phyloP scores from a whole-genome alignment of 2,329 filamentous ascomycete genomes.

The Metarhizium rileyi region DNA sequence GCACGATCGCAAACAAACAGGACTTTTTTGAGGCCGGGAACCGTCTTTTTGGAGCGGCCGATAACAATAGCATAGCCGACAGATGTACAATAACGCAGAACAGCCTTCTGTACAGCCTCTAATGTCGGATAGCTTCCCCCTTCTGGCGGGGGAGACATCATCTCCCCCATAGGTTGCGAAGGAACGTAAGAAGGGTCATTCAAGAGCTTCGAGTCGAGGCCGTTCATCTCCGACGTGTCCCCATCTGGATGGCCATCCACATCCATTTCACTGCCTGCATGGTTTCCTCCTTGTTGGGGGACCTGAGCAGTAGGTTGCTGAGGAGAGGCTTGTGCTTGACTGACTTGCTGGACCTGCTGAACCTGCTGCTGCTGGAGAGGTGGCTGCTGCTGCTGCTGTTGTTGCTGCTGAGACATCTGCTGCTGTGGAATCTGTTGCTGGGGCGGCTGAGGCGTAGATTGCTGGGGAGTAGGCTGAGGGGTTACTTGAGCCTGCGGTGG shows the following conservation, averaged over 20 bases:
- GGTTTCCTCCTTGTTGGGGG: constrained; percentile 29
- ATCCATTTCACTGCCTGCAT: constrained; percentile 41
- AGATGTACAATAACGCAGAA: constrained; percentile 55
- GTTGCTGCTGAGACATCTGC: constrained; percentile 6
- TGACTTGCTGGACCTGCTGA: constrained; percentile 23
- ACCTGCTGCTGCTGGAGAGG: constrained; percentile 17
- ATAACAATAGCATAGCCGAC: constrained; percentile 61
- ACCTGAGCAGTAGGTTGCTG: constrained; percentile 25
- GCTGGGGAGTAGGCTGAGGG: constrained; percentile 9
- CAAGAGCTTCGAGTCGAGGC: constrained; percentile 37
- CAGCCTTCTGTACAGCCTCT: constrained; percentile 54
- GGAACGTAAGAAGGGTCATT: constrained; percentile 42
- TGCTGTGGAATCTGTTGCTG: constrained; percentile 14
- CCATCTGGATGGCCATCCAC: constrained; percentile 39
- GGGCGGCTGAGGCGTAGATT: constrained; percentile 13
- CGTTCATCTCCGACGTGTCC: constrained; percentile 31
- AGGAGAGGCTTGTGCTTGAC: constrained; percentile 19
- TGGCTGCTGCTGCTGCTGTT: background rate
- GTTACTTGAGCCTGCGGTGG: background rate
- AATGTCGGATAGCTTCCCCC: constrained; percentile 55
- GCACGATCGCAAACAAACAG: constrained; percentile 58
- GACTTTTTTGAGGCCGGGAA: constrained; percentile 57
- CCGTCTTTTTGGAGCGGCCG: constrained; percentile 57
- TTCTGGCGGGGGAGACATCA: constrained; percentile 55
- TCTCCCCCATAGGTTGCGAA: constrained; percentile 43